These are phyloP conservation scores for Fusarium sp. DNA, from an alignment of 2,329 filamentous ascomycete species.

Conservation along the genomic window DNA sequence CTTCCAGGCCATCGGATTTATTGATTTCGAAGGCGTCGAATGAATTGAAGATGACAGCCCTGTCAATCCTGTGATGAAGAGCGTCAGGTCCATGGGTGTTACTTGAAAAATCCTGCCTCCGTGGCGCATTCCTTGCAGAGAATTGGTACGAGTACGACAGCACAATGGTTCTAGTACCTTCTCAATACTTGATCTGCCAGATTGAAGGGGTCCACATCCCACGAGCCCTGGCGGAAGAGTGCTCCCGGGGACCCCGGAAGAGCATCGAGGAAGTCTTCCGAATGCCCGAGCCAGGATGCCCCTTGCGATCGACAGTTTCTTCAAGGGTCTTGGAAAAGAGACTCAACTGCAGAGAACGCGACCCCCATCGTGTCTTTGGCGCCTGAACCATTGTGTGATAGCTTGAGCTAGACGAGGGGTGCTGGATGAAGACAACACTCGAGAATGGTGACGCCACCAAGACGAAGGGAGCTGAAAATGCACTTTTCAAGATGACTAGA, in stretches of 20 bases:
- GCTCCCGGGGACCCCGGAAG: slow-evolving; percentile 7
- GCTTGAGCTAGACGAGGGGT: background rate
- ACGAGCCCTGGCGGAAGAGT: slow-evolving; percentile 13
- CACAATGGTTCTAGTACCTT: background rate
- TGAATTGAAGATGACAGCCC: no score
- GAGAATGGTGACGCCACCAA: background rate
- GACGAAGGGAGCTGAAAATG: background rate
- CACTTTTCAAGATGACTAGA: background rate
- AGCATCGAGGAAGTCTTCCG: slow-evolving; percentile 25
- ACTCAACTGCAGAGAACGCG: background rate
- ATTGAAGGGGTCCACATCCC: slow-evolving; percentile 10
- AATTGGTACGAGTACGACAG: background rate
- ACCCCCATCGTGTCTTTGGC: background rate
- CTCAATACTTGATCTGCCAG: background rate
- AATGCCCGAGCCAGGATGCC: slow-evolving; percentile 17
- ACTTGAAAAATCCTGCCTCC: slow-evolving; percentile 4
- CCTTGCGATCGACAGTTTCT: slow-evolving; percentile 14
- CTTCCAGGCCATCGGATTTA: background rate
- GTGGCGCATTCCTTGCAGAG: slow-evolving; percentile 31
- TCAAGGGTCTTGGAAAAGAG: background rate
- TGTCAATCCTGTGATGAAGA: no score
- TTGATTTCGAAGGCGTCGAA: background rate
- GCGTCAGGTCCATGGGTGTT: no score
- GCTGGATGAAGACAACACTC: slow-evolving; percentile 7
- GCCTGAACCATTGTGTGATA: background rate